Base-by-base conservation (phyloP, 495 filamentous ascomycete genomes). In the Neurospora intermedia region DNA sequence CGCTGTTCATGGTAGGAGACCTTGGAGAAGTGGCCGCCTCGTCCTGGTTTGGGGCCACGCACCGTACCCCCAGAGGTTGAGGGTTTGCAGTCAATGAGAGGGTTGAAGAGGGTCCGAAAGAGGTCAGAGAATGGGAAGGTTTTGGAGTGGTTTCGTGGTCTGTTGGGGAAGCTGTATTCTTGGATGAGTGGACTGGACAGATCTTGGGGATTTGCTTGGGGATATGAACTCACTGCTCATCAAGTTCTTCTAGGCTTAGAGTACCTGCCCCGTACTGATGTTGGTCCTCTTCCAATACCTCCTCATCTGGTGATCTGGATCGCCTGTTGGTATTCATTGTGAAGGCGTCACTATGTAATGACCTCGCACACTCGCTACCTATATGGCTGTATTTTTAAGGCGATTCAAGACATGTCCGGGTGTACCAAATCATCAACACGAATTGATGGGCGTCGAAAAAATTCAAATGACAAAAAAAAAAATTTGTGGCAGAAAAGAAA, bases 51-150 rank as follows among this genome's bases (percentile, higher is more conserved):
- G 40, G 48, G 43, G n/a, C 71, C 9, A 73, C 59, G 27, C 16
- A 27, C 23, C 35, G 40, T 31, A 59, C 80, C 7, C 6, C 39
- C 88, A 1, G 86, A 81, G 6, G 90, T 89, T 71, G 91, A 91
- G 80, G 94, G 94, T 76, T 91, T 94, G 77, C 92, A 93, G 9
- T 93, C 90, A 70, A 89, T 93, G 3, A 99, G 84, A 4, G 94
- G 94, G 78, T 96, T 91, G 84, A 99, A 99, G 5, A 99, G 88
- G 35, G 85, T 84, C 43, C 85, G 79, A 81, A 91, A 93, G 2
- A 99, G 87, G 15, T 92, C 88, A 75, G 93, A 89, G 80, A 98
- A 99, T n/a, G 89, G 89, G 3, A 96, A 83, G 2, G 95, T 97
- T 59, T 87, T 84, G 35, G 88, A 89, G 75, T 89, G 88, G 79